Conservation (phyloP, 2,329 filamentous ascomycete species). For the Xylaria sp. region DNA sequence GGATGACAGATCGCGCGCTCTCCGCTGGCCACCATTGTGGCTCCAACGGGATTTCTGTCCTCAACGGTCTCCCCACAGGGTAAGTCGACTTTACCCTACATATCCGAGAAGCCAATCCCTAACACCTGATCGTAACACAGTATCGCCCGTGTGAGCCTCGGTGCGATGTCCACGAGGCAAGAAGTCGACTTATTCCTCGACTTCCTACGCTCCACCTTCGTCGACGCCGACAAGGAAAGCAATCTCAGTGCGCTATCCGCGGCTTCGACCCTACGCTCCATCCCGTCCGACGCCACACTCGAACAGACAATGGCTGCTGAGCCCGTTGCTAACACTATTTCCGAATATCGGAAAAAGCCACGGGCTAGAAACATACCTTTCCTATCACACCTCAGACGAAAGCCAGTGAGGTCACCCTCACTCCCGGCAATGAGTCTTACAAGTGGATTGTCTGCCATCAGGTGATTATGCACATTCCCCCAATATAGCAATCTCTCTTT, state of each 20-base stretch:
- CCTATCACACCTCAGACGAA: slow-evolving; percentile 30
- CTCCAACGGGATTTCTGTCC: slow-evolving; percentile 61
- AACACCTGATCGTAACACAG: slow-evolving; percentile 46
- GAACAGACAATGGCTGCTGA: slow-evolving; percentile 13
- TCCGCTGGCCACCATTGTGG: slow-evolving; percentile 68
- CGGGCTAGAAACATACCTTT: slow-evolving; percentile 28
- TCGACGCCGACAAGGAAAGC: slow-evolving; percentile 42
- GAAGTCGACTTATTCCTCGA: slow-evolving; percentile 63
- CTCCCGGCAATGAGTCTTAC: slow-evolving; percentile 22
- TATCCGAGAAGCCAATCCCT: slow-evolving; percentile 3
- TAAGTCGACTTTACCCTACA: slow-evolving; percentile 41
- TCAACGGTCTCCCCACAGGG: slow-evolving; percentile 65
- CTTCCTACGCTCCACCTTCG: slow-evolving; percentile 57
- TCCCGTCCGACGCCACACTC: slow-evolving; percentile 31
- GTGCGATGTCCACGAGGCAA: slow-evolving; percentile 67
- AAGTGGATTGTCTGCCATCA: slow-evolving; percentile 10
- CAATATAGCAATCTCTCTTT: background rate
- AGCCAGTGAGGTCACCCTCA: slow-evolving; percentile 22
- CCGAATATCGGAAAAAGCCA: slow-evolving; percentile 25
- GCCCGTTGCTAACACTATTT: background rate
- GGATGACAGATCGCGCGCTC: slow-evolving; percentile 64
- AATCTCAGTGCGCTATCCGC: slow-evolving; percentile 29
- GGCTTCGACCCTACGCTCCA: slow-evolving; percentile 33
- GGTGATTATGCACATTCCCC: slow-evolving; percentile 8
- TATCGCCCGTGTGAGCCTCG: slow-evolving; percentile 69